phyloP scores from a whole-genome alignment of 345 rosid genomes.

The Erysimum cheiranthoides region DNA sequence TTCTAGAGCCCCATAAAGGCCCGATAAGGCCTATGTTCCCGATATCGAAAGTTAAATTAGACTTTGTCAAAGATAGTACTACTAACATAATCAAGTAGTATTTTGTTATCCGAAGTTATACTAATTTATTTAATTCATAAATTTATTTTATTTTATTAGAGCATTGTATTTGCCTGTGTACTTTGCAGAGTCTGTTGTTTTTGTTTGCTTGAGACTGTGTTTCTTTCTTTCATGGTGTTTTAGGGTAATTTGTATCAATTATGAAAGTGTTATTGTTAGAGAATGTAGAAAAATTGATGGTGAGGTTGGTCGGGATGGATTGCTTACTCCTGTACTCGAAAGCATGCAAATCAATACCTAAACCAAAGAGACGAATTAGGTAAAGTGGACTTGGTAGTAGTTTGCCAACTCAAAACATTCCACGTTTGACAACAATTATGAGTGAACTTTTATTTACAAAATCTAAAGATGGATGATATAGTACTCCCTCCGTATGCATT shows the following conservation, averaged over 20 bases:
- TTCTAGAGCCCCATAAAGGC: background rate
- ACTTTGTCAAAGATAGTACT: background rate
- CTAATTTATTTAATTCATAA: background rate
- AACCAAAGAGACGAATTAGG: slow-evolving; percentile 37
- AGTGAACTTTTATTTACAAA: background rate
- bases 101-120: background rate
- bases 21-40: background rate
- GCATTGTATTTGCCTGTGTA: too few species aligned
- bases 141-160: background rate
- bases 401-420: slow-evolving; percentile 38
- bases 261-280: background rate
- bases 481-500: too few species aligned
- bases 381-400: slow-evolving; percentile 42
- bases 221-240: too few species aligned
- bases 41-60: background rate
- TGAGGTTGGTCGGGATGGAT: slow-evolving; percentile 46
- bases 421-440: slow-evolving; percentile 12
- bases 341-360: slow-evolving; percentile 39
- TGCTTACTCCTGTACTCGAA: slow-evolving; percentile 36
- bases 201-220: too few species aligned
- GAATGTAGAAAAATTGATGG: background rate
- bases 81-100: background rate
- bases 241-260: too few species aligned
- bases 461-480: background rate
- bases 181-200: too few species aligned